These are phyloP conservation scores for Salix brachista DNA, from an alignment of 345 rosid species.

Conservation along the genomic window DNA sequence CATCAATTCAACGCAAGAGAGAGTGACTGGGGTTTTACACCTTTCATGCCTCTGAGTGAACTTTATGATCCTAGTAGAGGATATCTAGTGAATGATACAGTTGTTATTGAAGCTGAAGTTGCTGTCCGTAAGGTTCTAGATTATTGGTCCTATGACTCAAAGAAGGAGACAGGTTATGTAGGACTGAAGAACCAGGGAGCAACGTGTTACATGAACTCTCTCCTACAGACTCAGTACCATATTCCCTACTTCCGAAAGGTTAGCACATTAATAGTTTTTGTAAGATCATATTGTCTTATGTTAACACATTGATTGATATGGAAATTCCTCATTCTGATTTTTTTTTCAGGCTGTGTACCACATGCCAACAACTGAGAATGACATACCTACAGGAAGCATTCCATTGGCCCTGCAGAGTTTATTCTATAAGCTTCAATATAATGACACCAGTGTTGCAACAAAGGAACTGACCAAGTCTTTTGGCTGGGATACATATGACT, in stretches of 20 bases:
- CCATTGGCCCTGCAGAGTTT: slow-evolving; percentile 97
- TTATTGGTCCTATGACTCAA: slow-evolving; percentile 88
- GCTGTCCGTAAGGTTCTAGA: slow-evolving; percentile 73
- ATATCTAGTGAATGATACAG: slow-evolving; percentile 70
- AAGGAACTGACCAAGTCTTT: slow-evolving; percentile 92
- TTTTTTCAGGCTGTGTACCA: slow-evolving; percentile 87
- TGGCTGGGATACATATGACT: slow-evolving; percentile 97
- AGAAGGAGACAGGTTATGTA: slow-evolving; percentile 93
- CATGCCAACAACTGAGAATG: slow-evolving; percentile 96
- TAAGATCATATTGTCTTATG: neutral
- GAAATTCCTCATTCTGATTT: neutral
- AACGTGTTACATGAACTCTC: slow-evolving; percentile 99
- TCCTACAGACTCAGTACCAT: slow-evolving; percentile 83
- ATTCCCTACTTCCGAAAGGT: slow-evolving; percentile 98
- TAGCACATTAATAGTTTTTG: neutral
- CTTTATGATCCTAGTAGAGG: slow-evolving; percentile 88
- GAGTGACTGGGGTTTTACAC: slow-evolving; percentile 95
- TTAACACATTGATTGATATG: neutral
- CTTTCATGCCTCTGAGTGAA: slow-evolving; percentile 90
- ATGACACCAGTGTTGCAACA: slow-evolving; percentile 91
- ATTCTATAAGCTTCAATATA: slow-evolving; percentile 93
- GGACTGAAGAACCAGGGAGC: slow-evolving; percentile 99
- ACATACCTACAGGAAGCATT: slow-evolving; percentile 86
- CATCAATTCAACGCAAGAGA: slow-evolving; percentile 90
- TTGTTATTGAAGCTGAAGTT: slow-evolving; percentile 85